phyloP scores from a whole-genome alignment of 352 stramenopile genomes.

The Globisporangium echinulatum region DNA sequence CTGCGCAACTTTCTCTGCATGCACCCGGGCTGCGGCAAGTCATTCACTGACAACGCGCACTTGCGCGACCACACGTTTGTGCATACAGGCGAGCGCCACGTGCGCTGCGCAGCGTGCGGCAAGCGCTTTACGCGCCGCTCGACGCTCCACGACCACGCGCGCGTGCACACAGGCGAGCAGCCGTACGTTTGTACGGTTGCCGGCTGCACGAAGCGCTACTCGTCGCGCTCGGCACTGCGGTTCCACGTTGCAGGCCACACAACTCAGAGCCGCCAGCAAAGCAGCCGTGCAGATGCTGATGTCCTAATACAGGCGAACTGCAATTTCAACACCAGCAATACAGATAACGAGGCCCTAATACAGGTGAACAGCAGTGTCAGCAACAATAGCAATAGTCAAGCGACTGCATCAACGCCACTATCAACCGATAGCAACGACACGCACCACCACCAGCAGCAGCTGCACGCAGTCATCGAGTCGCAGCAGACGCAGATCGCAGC shows the following conservation, averaged over 20 bases:
- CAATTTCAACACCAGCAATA: not conserved
- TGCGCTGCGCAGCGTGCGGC: constrained; percentile 37
- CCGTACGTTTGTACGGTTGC: constrained; percentile 39
- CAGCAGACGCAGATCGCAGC: constrained; percentile 42
- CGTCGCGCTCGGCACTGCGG: constrained; percentile 52
- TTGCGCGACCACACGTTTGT: constrained; percentile 64
- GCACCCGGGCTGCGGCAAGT: constrained; percentile 60
- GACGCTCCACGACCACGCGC: constrained; percentile 55
- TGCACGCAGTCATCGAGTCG: constrained; percentile 32
- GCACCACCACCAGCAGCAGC: constrained; percentile 12
- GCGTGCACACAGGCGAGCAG: constrained; percentile 71
- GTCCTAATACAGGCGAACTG: no score
- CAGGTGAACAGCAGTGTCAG: not conserved
- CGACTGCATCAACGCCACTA: no score
- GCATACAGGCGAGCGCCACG: constrained; percentile 63
- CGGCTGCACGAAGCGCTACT: constrained; percentile 27
- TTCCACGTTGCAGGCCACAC: constrained; percentile 42
- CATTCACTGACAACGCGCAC: constrained; percentile 64
- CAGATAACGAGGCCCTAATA: not conserved
- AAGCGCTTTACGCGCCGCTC: constrained; percentile 48
- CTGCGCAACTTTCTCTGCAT: constrained; percentile 69
- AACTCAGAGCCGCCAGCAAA: not conserved
- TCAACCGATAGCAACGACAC: not conserved
- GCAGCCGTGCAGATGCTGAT: not conserved
- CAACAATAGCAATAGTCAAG: not conserved